These are phyloP conservation scores for Canna indica DNA, from an alignment of 176 grass and related monocot species.

Conservation along the genomic window DNA sequence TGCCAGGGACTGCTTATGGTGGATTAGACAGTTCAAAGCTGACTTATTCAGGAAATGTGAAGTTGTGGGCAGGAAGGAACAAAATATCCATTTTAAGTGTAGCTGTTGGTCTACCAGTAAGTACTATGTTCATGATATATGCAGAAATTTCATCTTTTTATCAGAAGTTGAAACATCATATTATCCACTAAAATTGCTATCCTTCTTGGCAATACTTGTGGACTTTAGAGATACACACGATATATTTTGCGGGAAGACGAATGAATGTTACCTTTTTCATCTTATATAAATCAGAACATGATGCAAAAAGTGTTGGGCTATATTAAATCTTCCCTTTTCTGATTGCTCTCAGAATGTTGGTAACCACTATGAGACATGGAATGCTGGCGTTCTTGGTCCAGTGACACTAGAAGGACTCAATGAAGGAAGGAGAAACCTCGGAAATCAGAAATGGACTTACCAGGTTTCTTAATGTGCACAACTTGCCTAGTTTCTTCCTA, in stretches of 20 bases:
- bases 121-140: conserved; percentile 2
- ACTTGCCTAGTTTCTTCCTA: not conserved
- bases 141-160: too few species aligned
- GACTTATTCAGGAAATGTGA: conserved; percentile 46
- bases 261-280: too few species aligned
- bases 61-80: conserved; percentile 84
- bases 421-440: conserved; percentile 54
- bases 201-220: too few species aligned
- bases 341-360: conserved; percentile 51
- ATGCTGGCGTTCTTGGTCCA: conserved; percentile 69
- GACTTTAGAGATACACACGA: not conserved
- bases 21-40: conserved; percentile 54
- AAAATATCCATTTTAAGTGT: conserved; percentile 87
- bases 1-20: conserved; percentile 51
- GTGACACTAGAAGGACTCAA: conserved; percentile 60
- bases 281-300: not conserved
- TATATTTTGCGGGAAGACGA: not conserved
- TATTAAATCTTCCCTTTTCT: not conserved
- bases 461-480: conserved; percentile 33
- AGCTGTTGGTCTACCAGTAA: conserved; percentile 81
- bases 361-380: conserved; percentile 87
- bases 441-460: conserved; percentile 84
- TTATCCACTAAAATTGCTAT: too few species aligned
- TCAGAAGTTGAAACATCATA: too few species aligned
- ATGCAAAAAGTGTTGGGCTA: not conserved